Evolutionary conservation across 371 early-diverging fungal genomes (phyloP).

Genomic region (Lichtheimia corymbifera): DNA sequence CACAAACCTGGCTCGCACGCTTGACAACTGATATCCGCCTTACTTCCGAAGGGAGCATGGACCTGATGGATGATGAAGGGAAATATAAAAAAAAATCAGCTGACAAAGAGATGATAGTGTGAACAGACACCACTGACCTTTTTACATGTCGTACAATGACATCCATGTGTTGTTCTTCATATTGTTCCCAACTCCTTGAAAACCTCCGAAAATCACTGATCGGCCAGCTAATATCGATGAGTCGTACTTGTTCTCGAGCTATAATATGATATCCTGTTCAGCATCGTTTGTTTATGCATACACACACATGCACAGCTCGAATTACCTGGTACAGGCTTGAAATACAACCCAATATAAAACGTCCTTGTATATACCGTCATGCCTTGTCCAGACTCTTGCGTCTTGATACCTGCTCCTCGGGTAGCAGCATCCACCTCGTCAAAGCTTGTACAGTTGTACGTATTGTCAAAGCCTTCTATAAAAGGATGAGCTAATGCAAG

Average conservation of each 20-base stretch:
- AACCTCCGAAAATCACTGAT: constrained; percentile 7
- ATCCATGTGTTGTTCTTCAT: constrained; percentile 11
- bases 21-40: constrained; percentile 3
- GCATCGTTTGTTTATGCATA: background rate
- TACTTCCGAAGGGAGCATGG: constrained; percentile 7
- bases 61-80: background rate
- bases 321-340: constrained; percentile 57
- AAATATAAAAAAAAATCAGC: background rate
- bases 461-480: constrained; percentile 83
- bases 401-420: constrained; percentile 58
- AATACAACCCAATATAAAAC: constrained; percentile 87
- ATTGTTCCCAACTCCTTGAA: constrained; percentile 7
- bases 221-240: constrained; percentile 9
- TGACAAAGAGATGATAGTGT: background rate
- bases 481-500: constrained; percentile 89
- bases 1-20: constrained; percentile 13
- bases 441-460: constrained; percentile 58
- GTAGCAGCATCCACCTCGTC: constrained; percentile 67
- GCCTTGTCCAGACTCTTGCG: constrained; percentile 23
- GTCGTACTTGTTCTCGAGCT: constrained; percentile 10
- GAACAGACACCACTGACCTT: constrained; percentile 4
- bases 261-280: background rate
- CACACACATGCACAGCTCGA: background rate
- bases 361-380: constrained; percentile 67
- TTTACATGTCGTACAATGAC: constrained; percentile 3